Percentiles rank a stretch among this genome's conserved stretches.
Evolutionary conservation across 768 basidiomycete genomes (phyloP).

Genomic region (Russula emetica): DNA sequence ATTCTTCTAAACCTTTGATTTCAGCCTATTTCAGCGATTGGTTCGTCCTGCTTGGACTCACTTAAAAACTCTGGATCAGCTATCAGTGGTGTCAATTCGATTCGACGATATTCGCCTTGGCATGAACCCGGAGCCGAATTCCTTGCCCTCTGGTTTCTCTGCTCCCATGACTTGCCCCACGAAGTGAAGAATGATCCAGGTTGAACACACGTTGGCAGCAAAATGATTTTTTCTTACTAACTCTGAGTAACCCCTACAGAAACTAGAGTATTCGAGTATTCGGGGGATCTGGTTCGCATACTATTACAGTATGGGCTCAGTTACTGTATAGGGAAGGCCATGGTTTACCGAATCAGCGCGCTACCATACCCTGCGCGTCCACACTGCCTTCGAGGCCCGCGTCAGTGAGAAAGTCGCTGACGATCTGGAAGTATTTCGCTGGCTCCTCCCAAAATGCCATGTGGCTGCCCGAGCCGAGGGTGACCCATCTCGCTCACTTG

Average conservation of each 20-base stretch:
- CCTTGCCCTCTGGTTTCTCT: not conserved
- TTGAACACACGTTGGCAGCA: not conserved
- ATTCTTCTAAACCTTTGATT: not conserved
- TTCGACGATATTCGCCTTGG: not conserved
- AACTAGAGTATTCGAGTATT: too few species aligned
- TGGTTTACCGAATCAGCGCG: not conserved
- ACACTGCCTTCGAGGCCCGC: not conserved
- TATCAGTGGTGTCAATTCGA: not conserved
- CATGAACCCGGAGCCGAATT: not conserved
- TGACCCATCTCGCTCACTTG: conserved; percentile 22
- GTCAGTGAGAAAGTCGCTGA: conserved; percentile 22
- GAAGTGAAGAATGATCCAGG: not conserved
- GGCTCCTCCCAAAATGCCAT: conserved; percentile 27
- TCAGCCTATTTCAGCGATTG: not conserved
- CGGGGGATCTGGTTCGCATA: not conserved
- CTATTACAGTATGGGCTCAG: not conserved
- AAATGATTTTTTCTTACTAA: too few species aligned
- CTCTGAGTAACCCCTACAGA: not conserved
- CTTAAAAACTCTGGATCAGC: not conserved
- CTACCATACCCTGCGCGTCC: not conserved
- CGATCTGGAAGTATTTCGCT: conserved; percentile 21
- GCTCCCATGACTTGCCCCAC: not conserved
- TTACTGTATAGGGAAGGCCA: not conserved
- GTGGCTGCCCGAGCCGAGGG: conserved; percentile 26
- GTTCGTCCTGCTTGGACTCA: not conserved